A percentile compares a stretch with the other conserved stretches of the same genome.
Conservation (phyloP, 192 early-diverging fungal species). For the Linnemannia schmuckeri region DNA sequence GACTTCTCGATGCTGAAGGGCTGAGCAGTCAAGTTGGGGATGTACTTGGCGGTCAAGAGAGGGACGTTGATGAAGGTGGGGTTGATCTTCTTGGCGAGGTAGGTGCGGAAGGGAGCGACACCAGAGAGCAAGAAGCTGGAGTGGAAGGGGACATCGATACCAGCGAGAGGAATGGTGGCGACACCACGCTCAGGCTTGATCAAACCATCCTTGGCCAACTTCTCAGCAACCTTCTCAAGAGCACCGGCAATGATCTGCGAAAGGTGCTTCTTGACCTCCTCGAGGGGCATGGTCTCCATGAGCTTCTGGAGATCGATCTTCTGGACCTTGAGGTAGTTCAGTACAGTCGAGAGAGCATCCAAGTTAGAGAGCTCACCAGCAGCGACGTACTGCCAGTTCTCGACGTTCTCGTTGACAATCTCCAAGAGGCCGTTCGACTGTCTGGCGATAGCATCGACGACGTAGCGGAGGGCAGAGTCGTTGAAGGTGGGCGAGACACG, state of each 20-base stretch:
- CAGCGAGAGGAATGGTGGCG: conserved; percentile 91
- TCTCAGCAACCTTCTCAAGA: conserved; percentile 75
- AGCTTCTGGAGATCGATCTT: conserved; percentile 91
- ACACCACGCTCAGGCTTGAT: conserved; percentile 86
- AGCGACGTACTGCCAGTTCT: conserved; percentile 96
- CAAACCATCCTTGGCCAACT: conserved; percentile 67
- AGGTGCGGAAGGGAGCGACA: conserved; percentile 92
- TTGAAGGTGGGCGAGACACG: conserved; percentile 89
- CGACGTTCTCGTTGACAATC: conserved; percentile 98
- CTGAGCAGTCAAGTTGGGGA: conserved; percentile 94
- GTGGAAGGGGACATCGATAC: conserved; percentile 98
- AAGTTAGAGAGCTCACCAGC: conserved; percentile 88
- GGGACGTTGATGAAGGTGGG: conserved; percentile 85
- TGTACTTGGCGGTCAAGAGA: conserved; percentile 87
- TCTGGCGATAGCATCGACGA: conserved; percentile 87
- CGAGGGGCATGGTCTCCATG: conserved; percentile 85
- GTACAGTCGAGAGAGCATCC: conserved; percentile 82
- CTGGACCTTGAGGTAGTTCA: conserved; percentile 90
- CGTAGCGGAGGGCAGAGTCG: conserved; percentile 85
- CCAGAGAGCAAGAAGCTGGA: conserved; percentile 93
- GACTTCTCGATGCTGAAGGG: conserved; percentile 85
- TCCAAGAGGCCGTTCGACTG: conserved; percentile 85
- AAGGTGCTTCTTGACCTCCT: conserved; percentile 87
- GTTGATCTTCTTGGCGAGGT: conserved; percentile 88
- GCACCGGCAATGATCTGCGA: conserved; percentile 81